These are phyloP conservation scores for Naganishia sp. DNA, from an alignment of 1,284 basidiomycete species.

Conservation along the genomic window DNA sequence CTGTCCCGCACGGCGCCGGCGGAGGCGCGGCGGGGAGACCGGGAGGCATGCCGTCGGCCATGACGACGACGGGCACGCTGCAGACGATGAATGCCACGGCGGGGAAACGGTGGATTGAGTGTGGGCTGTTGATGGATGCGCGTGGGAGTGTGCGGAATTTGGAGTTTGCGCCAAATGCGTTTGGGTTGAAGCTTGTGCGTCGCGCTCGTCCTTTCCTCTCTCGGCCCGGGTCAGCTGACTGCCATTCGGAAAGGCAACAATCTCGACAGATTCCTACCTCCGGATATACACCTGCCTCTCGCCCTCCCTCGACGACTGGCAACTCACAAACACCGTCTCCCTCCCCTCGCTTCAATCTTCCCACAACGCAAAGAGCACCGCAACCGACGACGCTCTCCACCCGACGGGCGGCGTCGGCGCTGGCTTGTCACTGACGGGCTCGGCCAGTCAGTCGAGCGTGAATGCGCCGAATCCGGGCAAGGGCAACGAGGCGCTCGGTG, in stretches of 20 bases:
- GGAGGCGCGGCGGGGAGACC: conserved; percentile 22
- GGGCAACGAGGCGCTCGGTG: conserved; percentile 69
- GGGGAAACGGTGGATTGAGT: conserved; percentile 64
- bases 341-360: conserved; percentile 58
- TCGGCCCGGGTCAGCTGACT: no score
- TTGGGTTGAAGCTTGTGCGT: conserved; percentile 80
- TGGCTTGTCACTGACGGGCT: neutral
- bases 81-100: conserved; percentile 29
- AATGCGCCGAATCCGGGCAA: conserved; percentile 26
- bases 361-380: conserved; percentile 33
- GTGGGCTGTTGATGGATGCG: conserved; percentile 73
- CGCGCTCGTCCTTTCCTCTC: no score
- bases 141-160: conserved; percentile 78
- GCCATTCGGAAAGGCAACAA: conserved; percentile 64
- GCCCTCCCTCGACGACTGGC: conserved; percentile 75
- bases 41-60: neutral
- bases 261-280: conserved; percentile 80
- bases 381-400: neutral
- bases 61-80: neutral
- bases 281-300: conserved; percentile 89
- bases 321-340: conserved; percentile 75
- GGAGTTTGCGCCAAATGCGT: conserved; percentile 71
- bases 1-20: neutral
- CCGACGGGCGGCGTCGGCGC: conserved; percentile 26
- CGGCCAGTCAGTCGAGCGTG: neutral